Evolutionary conservation across 192 early-diverging fungal species (phyloP), one percentile per base, ranked within the genome.

Genomic region (Dispira simplex): DNA sequence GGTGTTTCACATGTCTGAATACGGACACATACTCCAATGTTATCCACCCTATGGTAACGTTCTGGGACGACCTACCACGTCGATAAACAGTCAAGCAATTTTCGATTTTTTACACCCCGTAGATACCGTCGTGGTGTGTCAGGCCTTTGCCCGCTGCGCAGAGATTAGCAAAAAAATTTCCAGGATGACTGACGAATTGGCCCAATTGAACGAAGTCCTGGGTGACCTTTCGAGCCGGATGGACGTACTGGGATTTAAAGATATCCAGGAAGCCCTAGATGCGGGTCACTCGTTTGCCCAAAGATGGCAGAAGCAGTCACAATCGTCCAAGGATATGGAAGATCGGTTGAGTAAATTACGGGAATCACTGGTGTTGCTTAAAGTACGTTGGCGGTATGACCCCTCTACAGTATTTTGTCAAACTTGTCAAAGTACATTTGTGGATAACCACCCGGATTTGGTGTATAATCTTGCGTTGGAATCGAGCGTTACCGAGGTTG

Each of bases 1-100:
- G 16, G 48, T 51, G 48, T 16, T 51, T 51, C 48, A 51, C 21
- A 23, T 51, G 48, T 51, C 48, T 23, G 48, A 51, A 51, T 51
- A 20, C 21, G 48, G 48, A 16, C 48, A 51, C 21, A 8, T 51
- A 20, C 48, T 51, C 21, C 48, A 51, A 51, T 3, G 18, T 16
- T 51, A 51, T 9, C 48, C 48, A 4, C 21, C 21, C 18, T 23
- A 51, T 8, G 48, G 48, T 20, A 20, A 16, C 21, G 21, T 51
- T 23, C 48, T 51, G 2, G 48, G 48, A 1, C 48, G 48, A 16
- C 18, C 48, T 23, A 16, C 21, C 21, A 20, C 21, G 8, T 16
- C 16, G 3, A 20, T 51, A 23, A 51, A 51, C 48, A 23, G 48
- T 4, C 18, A 16, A 8, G 16, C 48, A 4, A 51, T 51, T 23